Conservation (phyloP, 805 yeast genomes). For the Ogataea thermomethanolica region DNA sequence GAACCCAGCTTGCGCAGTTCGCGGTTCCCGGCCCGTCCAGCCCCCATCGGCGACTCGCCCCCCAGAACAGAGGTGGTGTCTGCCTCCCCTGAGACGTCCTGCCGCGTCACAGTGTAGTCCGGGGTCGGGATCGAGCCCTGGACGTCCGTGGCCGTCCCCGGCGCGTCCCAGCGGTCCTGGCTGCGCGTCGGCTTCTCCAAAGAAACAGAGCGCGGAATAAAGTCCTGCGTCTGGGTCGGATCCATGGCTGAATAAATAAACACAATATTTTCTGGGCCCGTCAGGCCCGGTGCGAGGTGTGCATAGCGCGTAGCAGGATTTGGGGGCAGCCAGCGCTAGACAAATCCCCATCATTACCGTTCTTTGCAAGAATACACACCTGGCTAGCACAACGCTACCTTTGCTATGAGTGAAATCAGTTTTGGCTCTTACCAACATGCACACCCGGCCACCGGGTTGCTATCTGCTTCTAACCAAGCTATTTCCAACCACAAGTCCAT, state of each 20-base stretch:
- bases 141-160: too few species aligned
- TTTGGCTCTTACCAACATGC: slow-evolving; percentile 13
- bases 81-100: too few species aligned
- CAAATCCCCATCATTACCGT: slow-evolving; percentile 1
- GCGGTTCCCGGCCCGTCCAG: too few species aligned
- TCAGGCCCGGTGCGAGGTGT: slow-evolving; percentile 3
- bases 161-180: too few species aligned
- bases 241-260: neutral
- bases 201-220: too few species aligned
- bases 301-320: neutral
- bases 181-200: too few species aligned
- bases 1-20: neutral
- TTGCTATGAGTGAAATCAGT: slow-evolving; percentile 18
- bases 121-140: too few species aligned
- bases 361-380: slow-evolving; percentile 6
- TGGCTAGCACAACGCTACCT: slow-evolving; percentile 13
- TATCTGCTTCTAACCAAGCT: slow-evolving; percentile 20
- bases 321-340: slow-evolving; percentile 4
- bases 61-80: too few species aligned
- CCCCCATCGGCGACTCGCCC: too few species aligned
- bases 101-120: too few species aligned
- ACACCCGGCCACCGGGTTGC: slow-evolving; percentile 20
- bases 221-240: neutral
- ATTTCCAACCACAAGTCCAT: slow-evolving; percentile 11
- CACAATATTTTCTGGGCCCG: neutral